Evolutionary conservation across 169 alveolate species (phyloP), one percentile per base, ranked within the genome.

Genomic region (Blepharisma undulans): DNA sequence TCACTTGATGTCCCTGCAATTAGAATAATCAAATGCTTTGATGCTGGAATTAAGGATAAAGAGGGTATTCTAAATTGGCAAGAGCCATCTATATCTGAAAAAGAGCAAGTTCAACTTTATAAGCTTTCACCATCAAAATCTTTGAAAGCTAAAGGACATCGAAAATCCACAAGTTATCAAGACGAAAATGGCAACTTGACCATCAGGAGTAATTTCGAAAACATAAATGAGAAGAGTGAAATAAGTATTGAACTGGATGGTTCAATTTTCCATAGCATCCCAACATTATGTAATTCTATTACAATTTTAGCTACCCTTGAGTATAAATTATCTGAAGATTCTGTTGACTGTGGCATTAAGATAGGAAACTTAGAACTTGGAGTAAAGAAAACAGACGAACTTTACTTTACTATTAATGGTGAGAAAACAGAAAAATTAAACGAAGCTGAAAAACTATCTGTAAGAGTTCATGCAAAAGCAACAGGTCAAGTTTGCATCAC

Each of bases 21-120:
- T 12, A 14, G 27, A 84, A 84, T 84, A 10, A 30, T 84, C 14
- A 84, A 84, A 30, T 36, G 82, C 85, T 84, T 84, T 27, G 82
- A 84, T 19, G 8, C 14, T 12, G 90, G 82, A 59, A n/a, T 84
- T 25, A 84, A 84, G 27, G 80, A 34, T 60, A 21, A 12, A 27
- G 90, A 84, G 14, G 90, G 84, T 18, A 84, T 84, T 14, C 27
- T 36, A 22, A 60, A 30, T 19, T 84, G 60, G 34, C 22, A 16
- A 19, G 90, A 84, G n/a, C 82, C 90, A 10, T 27, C 12, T n/a
- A 30, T 22, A 48, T 82, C 21, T 21, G 90, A 34, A 21, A 80
- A 80, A 80, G n/a, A n/a, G n/a, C 16, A n/a, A n/a, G n/a, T n/a
- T n/a, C n/a, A 18, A 18, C n/a, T 76, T 14, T 76, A 21, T 32